Evolutionary conservation across 805 yeast species (phyloP).

Genomic region (Wickerhamomyces bisporus): DNA sequence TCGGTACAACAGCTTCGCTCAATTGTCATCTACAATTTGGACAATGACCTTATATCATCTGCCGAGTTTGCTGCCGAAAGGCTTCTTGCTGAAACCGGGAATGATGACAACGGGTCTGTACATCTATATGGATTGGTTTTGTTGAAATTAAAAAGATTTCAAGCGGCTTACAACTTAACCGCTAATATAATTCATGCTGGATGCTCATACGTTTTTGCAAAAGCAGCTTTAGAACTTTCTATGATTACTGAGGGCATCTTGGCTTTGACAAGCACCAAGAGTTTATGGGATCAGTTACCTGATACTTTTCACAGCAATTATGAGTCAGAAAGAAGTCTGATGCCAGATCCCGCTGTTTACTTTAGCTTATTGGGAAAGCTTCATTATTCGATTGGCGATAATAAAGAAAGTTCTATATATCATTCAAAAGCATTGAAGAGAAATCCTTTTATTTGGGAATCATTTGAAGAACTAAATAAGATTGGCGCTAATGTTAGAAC

Average conservation of each 20-base stretch:
- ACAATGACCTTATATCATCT: constrained; percentile 59
- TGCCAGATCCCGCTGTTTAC: constrained; percentile 70
- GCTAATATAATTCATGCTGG: constrained; percentile 56
- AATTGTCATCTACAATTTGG: constrained; percentile 63
- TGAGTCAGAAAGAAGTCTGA: constrained; percentile 29
- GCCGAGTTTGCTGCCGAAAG: constrained; percentile 89
- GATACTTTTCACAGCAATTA: constrained; percentile 24
- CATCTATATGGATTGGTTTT: constrained; percentile 69
- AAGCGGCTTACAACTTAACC: constrained; percentile 53
- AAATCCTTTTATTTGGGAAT: constrained; percentile 84
- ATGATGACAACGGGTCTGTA: constrained; percentile 47
- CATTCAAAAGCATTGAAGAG: constrained; percentile 64
- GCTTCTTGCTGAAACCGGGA: constrained; percentile 51
- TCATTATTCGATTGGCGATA: constrained; percentile 52
- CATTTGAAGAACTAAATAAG: constrained; percentile 68
- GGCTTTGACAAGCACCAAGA: constrained; percentile 36
- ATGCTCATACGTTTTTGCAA: constrained; percentile 70
- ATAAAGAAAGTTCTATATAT: constrained; percentile 57
- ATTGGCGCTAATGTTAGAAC: constrained; percentile 68
- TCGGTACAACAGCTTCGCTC: constrained; percentile 43
- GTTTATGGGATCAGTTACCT: constrained; percentile 29
- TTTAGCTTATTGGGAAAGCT: constrained; percentile 68
- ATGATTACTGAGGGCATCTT: constrained; percentile 57
- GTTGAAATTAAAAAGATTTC: constrained; percentile 51
- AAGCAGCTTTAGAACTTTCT: constrained; percentile 53